Base-by-base conservation (phyloP, 306 rosid genomes). In the Pyrus bretschneideri region DNA sequence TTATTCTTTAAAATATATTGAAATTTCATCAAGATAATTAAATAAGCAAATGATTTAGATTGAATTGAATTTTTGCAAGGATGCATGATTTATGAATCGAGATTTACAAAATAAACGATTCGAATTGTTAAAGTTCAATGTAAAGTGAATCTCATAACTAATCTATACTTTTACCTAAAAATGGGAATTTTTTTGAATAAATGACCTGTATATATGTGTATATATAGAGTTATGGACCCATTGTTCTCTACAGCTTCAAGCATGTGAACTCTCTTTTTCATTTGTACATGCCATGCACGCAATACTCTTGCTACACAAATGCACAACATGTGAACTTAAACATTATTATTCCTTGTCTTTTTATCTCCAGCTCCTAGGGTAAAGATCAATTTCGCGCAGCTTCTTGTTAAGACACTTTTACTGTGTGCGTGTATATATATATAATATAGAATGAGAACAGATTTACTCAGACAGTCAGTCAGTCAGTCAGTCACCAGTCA, bases 201-300 rank as follows among this genome's bases (percentile, higher is more conserved):
- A 38, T 9, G 0, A 1, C 42, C 0, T 7, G 42, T 38, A 1
- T 38, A 2, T 35, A 35, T 6, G 0, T 33, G 0, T 33, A 33
- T 33, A 33, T 33, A 33, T 6, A 33, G 35, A 33, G 38, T 33
- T 33, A 33, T 33, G 38, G 38, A 30, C 40, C 23, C 44, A 61
- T 13, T 13, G 0, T 6, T 30, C 19, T 30, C 6, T 30, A 9
- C 13, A 31, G 69, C 69, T 29, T 31, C 44, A 30, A 30, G 23
- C 21, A 49, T 15, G 55, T 64, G 69, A 64, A 64, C 23, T 64
- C 44, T 11, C 8, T 61, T 61, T 27, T 61, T 61, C 63, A 22
- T 14, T 1, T 22, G 63, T 10, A 1, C 19, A 14, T 42, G 3
- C 9, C 12, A 9, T 42, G 45, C 45, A 42, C 15, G 21, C 55